Percentiles rank a stretch among this genome's conserved stretches.
These are phyloP conservation scores for Lactarius evosmus DNA, from an alignment of 768 basidiomycete genomes.

Conservation along the genomic window DNA sequence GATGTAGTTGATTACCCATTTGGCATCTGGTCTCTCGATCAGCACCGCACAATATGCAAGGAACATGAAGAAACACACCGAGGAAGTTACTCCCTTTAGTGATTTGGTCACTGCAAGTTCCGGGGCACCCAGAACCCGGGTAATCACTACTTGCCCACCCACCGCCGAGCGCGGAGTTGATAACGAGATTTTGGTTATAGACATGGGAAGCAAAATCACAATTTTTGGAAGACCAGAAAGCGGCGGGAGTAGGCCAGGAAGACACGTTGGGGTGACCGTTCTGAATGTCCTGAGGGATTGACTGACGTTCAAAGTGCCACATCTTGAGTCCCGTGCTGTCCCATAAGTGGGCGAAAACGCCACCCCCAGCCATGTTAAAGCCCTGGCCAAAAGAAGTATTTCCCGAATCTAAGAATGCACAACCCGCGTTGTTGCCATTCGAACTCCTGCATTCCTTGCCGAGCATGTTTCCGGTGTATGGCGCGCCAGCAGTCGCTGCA, in stretches of 20 bases:
- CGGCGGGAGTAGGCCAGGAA: conserved; percentile 7
- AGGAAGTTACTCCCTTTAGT: conserved; percentile 6
- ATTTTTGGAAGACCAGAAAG: background rate
- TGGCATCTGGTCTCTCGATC: conserved; percentile 12
- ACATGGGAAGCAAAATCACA: conserved; percentile 14
- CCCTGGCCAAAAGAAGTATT: conserved; percentile 7
- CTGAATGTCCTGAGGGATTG: conserved; percentile 17
- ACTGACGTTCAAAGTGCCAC: conserved; percentile 13
- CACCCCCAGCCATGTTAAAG: conserved; percentile 15
- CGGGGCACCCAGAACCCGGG: conserved; percentile 11
- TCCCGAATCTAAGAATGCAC: background rate
- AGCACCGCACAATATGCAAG: background rate
- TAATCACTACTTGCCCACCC: conserved; percentile 17
- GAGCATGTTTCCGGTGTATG: background rate
- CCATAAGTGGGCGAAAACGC: conserved; percentile 7
- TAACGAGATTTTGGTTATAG: conserved; percentile 4
- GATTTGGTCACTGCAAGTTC: conserved; percentile 4
- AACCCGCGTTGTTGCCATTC: conserved; percentile 3
- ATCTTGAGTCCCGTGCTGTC: conserved; percentile 6
- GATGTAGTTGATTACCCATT: conserved; percentile 18
- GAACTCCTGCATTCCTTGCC: conserved; percentile 4
- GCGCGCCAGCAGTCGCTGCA: background rate
- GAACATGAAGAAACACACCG: conserved; percentile 1
- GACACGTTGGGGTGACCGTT: conserved; percentile 4
- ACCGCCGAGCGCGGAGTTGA: conserved; percentile 21